These are phyloP conservation scores for Rhododendron williamsianum DNA, from an alignment of 148 eudicot species.

Conservation along the genomic window DNA sequence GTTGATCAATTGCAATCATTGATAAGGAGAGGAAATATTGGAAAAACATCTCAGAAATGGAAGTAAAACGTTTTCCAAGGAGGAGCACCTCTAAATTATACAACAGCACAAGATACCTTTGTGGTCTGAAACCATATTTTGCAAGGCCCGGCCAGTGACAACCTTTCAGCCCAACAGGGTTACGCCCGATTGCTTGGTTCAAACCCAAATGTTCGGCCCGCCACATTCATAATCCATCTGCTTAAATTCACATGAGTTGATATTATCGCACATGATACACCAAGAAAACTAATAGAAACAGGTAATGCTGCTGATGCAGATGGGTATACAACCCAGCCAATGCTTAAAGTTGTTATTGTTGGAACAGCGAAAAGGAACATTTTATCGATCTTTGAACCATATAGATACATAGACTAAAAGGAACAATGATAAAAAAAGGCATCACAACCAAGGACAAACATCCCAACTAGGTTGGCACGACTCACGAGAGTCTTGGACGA, in stretches of 20 bases:
- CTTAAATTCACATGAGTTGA: not conserved
- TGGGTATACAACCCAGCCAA: not conserved
- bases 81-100: not conserved
- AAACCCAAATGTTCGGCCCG: not conserved
- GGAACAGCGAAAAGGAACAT: too few relatives aligned
- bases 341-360: too few relatives aligned
- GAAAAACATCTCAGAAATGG: too few relatives aligned
- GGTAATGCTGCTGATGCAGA: not conserved
- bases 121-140: not conserved
- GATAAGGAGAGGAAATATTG: not conserved
- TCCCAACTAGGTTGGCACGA: too few relatives aligned
- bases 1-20: not conserved
- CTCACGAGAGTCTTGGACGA: too few relatives aligned
- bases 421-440: too few relatives aligned
- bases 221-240: not conserved
- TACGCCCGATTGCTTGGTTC: not conserved
- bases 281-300: not conserved
- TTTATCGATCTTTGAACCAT: too few relatives aligned
- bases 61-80: not conserved
- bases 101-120: too few relatives aligned
- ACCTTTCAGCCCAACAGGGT: not conserved
- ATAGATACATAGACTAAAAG: too few relatives aligned
- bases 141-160: not conserved
- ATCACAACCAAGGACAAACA: too few relatives aligned
- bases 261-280: not conserved